Percentiles rank a stretch among this genome's conserved stretches.
phyloP scores from a whole-genome alignment of 73 alveolate species.

The Blepharisma stoltei region DNA sequence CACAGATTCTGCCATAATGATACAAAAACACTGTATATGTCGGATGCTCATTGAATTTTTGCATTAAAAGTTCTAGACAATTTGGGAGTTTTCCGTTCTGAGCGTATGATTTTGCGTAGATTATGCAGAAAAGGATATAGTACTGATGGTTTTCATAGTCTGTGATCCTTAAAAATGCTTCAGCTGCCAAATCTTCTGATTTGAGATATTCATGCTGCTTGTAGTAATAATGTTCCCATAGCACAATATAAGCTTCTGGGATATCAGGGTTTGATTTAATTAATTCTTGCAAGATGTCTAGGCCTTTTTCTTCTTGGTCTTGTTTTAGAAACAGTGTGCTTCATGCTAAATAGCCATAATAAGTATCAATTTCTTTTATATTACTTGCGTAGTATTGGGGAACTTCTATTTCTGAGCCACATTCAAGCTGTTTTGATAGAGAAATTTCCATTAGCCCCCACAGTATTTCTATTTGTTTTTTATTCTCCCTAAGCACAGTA shows the following conservation, averaged over 20 bases:
- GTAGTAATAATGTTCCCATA: not conserved
- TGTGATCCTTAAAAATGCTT: conserved; percentile 21
- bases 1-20: not conserved
- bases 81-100: not conserved
- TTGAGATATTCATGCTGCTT: not conserved
- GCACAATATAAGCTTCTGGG: not conserved
- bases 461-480: not conserved
- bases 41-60: conserved; percentile 4
- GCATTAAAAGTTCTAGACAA: conserved; percentile 1
- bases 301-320: not conserved
- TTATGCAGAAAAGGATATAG: conserved; percentile 5
- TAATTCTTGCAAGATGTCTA: not conserved
- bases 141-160: not conserved
- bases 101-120: not conserved
- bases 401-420: not conserved
- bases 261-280: not conserved
- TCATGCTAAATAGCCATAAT: not conserved
- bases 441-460: conserved; percentile 21
- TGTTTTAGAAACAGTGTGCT: not conserved
- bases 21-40: not conserved
- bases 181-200: conserved; percentile 21
- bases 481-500: not conserved
- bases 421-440: not conserved
- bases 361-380: not conserved
- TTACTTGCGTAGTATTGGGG: conserved; percentile 14